Evolutionary conservation across 768 basidiomycete genomes (phyloP).

Genomic region (Boletellus ananas): DNA sequence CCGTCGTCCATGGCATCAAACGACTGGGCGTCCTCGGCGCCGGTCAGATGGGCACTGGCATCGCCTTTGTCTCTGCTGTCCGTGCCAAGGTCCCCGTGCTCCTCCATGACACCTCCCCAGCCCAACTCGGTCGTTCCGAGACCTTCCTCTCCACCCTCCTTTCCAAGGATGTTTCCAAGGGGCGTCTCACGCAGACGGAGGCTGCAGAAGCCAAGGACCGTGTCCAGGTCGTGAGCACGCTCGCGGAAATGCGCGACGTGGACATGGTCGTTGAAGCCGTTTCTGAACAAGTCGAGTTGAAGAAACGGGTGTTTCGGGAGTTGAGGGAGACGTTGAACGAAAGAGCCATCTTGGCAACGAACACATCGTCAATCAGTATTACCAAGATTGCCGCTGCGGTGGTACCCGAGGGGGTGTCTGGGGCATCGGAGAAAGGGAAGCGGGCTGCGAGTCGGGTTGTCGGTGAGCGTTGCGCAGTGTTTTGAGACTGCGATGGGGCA

Average conservation of each 20-base stretch:
- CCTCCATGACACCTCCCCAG: conserved; percentile 74
- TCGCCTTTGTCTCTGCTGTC: conserved; percentile 82
- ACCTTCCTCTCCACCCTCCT: conserved; percentile 76
- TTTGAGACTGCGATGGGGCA: background rate
- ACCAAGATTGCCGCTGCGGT: conserved; percentile 89
- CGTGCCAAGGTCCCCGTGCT: conserved; percentile 84
- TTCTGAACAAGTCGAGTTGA: conserved; percentile 77
- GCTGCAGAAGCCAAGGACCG: conserved; percentile 72
- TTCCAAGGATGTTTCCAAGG: conserved; percentile 86
- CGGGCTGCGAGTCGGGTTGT: conserved; percentile 72
- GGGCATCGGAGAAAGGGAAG: conserved; percentile 62
- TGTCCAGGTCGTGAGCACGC: conserved; percentile 56
- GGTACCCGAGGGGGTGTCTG: conserved; percentile 51
- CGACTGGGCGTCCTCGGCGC: conserved; percentile 77
- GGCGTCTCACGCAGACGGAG: conserved; percentile 60
- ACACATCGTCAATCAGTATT: conserved; percentile 93
- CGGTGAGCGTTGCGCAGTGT: conserved; percentile 42
- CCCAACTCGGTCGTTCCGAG: conserved; percentile 72
- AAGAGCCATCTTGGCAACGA: conserved; percentile 80
- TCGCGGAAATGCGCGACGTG: conserved; percentile 66
- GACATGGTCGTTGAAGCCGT: conserved; percentile 96
- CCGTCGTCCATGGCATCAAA: conserved; percentile 68
- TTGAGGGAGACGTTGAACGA: conserved; percentile 67
- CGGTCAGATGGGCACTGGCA: conserved; percentile 91
- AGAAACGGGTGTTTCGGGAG: conserved; percentile 69